Conservation (phyloP, 352 stramenopile species). For the Globisporangium paddicum region DNA sequence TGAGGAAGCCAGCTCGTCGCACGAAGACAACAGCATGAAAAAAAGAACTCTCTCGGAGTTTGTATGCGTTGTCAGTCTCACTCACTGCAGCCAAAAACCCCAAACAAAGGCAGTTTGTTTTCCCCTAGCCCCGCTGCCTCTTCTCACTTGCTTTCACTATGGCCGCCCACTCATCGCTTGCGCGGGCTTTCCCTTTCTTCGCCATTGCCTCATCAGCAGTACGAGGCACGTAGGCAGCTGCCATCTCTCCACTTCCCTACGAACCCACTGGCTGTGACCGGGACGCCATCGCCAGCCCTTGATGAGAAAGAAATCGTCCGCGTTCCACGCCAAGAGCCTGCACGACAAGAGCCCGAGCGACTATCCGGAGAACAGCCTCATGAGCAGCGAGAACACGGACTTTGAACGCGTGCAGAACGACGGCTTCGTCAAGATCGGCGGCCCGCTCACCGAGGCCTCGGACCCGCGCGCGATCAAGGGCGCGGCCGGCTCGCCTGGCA, state of each 20-base stretch:
- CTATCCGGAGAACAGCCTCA: slow-evolving; percentile 9
- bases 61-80: neutral
- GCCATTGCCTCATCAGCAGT: neutral
- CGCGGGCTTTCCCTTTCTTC: neutral
- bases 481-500: slow-evolving; percentile 16
- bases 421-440: slow-evolving; percentile 80
- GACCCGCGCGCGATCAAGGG: slow-evolving; percentile 72
- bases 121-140: slow-evolving; percentile 14
- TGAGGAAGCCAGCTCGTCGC: neutral
- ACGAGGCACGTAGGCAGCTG: neutral
- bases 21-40: too few relatives aligned
- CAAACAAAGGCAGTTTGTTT: slow-evolving; percentile 1
- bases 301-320: slow-evolving; percentile 10
- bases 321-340: slow-evolving; percentile 1
- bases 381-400: slow-evolving; percentile 30
- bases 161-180: neutral
- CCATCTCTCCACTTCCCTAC: too few relatives aligned
- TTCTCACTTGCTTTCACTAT: slow-evolving; percentile 11
- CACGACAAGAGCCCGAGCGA: slow-evolving; percentile 13
- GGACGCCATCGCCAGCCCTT: neutral
- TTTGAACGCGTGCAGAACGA: slow-evolving; percentile 56
- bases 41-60: neutral
- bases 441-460: slow-evolving; percentile 57
- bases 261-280: too few relatives aligned
- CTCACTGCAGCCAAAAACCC: slow-evolving; percentile 5